These are phyloP conservation scores for Plantago coronopus DNA, from an alignment of 305 asterid species.

Conservation along the genomic window DNA sequence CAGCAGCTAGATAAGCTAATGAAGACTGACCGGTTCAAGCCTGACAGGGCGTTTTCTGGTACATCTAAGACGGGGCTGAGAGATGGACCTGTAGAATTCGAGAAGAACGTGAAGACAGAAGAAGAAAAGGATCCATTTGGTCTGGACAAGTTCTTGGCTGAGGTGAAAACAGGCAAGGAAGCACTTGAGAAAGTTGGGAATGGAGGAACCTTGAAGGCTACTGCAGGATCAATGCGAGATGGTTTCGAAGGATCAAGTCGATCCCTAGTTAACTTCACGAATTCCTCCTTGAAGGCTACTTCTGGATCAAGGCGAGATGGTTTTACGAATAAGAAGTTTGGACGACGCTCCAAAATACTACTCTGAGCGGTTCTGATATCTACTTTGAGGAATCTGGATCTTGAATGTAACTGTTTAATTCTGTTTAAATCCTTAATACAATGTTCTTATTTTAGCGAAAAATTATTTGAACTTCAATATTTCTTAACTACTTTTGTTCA, in stretches of 20 bases:
- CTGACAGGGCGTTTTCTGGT: conserved; percentile 64
- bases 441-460: too few relatives aligned
- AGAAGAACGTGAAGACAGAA: conserved; percentile 47
- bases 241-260: conserved; percentile 45
- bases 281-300: too few relatives aligned
- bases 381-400: too few relatives aligned
- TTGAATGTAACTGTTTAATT: too few relatives aligned
- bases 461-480: too few relatives aligned
- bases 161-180: conserved; percentile 70
- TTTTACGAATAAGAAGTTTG: too few relatives aligned
- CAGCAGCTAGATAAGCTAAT: conserved; percentile 68
- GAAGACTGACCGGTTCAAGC: conserved; percentile 76
- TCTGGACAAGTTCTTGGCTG: conserved; percentile 50
- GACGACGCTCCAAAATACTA: too few relatives aligned
- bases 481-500: too few relatives aligned
- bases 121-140: conserved; percentile 95
- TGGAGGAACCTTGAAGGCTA: conserved; percentile 54
- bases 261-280: conserved; percentile 34
- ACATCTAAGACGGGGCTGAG: conserved; percentile 60
- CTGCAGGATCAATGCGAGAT: conserved; percentile 59
- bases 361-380: too few relatives aligned
- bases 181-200: conserved; percentile 69
- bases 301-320: too few relatives aligned
- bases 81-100: conserved; percentile 74
- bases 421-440: too few relatives aligned